Percentiles rank a stretch among this genome's conserved stretches.
Evolutionary conservation across 768 basidiomycete species (phyloP).

Genomic region (Boletus sp.): DNA sequence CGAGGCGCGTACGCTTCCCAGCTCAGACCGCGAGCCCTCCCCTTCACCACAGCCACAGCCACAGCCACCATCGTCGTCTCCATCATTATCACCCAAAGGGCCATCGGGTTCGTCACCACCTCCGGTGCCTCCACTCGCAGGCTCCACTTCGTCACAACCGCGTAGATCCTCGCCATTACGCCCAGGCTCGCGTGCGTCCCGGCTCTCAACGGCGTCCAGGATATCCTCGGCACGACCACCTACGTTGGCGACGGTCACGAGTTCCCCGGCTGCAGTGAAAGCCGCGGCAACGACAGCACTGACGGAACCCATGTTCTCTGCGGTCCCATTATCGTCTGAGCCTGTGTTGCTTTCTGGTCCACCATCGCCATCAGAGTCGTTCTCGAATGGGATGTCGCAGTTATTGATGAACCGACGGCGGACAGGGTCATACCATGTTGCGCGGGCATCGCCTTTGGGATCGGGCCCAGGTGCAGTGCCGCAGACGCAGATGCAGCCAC

Average conservation of each 20-base stretch:
- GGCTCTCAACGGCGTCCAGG: slow-evolving; percentile 62
- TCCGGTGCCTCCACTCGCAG: slow-evolving; percentile 23
- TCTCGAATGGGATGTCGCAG: slow-evolving; percentile 57
- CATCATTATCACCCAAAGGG: slow-evolving; percentile 1
- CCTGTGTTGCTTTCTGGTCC: slow-evolving; percentile 33
- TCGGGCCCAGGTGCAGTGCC: slow-evolving; percentile 14
- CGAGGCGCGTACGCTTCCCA: slow-evolving; percentile 32
- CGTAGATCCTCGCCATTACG: slow-evolving; percentile 56
- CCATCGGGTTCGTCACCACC: slow-evolving; percentile 2
- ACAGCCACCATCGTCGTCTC: slow-evolving; percentile 31
- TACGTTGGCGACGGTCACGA: slow-evolving; percentile 47
- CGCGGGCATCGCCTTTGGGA: slow-evolving; percentile 48
- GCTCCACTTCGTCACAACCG: slow-evolving; percentile 33
- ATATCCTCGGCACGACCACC: slow-evolving; percentile 66
- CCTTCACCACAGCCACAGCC: slow-evolving; percentile 36
- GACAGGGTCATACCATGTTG: slow-evolving; percentile 57
- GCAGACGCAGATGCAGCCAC: neutral
- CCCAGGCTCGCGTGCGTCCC: slow-evolving; percentile 70
- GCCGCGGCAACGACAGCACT: slow-evolving; percentile 67
- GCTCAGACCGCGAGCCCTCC: neutral
- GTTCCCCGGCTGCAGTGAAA: slow-evolving; percentile 45
- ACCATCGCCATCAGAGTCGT: slow-evolving; percentile 60
- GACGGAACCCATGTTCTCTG: slow-evolving; percentile 50
- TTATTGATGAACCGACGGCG: slow-evolving; percentile 46
- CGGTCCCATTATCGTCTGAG: slow-evolving; percentile 39